Conservation (phyloP, 345 rosid genomes). For the Gossypium mustelinum region DNA sequence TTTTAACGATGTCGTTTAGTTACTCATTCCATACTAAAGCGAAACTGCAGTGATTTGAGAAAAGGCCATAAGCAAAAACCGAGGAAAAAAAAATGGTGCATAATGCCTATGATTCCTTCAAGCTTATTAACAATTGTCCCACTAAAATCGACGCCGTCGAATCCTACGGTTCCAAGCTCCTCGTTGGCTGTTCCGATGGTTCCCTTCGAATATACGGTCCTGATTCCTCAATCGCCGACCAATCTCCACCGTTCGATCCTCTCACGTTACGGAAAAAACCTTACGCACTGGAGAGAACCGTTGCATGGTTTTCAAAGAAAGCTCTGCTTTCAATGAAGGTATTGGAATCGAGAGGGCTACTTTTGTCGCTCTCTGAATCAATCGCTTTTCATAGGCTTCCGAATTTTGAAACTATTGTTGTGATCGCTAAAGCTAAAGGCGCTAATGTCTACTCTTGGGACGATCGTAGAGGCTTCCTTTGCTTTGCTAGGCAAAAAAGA, state of each 20-base stretch:
- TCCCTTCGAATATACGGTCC: conserved; percentile 77
- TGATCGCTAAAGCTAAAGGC: conserved; percentile 86
- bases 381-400: conserved; percentile 84
- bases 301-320: conserved; percentile 71
- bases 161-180: conserved; percentile 68
- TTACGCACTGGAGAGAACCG: conserved; percentile 55
- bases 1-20: neutral
- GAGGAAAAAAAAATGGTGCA: conserved; percentile 61
- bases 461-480: conserved; percentile 76
- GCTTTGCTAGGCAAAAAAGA: conserved; percentile 89
- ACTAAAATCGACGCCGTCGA: conserved; percentile 68
- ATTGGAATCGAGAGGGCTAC: conserved; percentile 61
- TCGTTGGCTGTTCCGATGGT: conserved; percentile 86
- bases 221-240: conserved; percentile 48
- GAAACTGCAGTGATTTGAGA: neutral
- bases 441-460: conserved; percentile 91
- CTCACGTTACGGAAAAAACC: conserved; percentile 47
- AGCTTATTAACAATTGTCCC: conserved; percentile 64
- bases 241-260: conserved; percentile 38
- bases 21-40: neutral
- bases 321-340: conserved; percentile 69
- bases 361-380: conserved; percentile 83
- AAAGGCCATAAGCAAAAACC: neutral
- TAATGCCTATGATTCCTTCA: conserved; percentile 82
- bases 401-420: conserved; percentile 76